phyloP scores from a whole-genome alignment of 495 filamentous ascomycete genomes.

The Hyaloscypha bicolor region DNA sequence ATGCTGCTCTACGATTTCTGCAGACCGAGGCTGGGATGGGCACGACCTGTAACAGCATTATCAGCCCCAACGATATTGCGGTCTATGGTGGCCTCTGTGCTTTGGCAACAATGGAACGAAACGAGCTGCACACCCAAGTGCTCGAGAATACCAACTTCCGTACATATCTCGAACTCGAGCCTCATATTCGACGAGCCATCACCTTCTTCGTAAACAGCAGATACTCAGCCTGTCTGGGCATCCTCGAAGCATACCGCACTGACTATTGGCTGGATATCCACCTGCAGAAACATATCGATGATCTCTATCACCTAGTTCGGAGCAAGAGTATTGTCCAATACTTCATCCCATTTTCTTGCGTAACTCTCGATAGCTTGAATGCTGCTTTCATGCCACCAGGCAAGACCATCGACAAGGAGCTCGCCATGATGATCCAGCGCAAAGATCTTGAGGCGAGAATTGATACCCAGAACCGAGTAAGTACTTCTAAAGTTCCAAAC shows the following conservation, averaged over 20 bases:
- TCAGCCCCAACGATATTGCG: constrained; percentile 85
- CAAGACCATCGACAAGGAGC: constrained; percentile 71
- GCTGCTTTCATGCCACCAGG: constrained; percentile 60
- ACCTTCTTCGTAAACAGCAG: constrained; percentile 84
- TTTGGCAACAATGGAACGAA: constrained; percentile 84
- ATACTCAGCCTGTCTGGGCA: constrained; percentile 79
- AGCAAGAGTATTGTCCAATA: constrained; percentile 93
- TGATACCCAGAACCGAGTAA: constrained; percentile 76
- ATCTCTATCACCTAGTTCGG: constrained; percentile 72
- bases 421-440: constrained; percentile 72
- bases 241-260: constrained; percentile 75
- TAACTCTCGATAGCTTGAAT: constrained; percentile 70
- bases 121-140: constrained; percentile 70
- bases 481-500: constrained; percentile 6
- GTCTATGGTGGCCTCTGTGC: constrained; percentile 90
- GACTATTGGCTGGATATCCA: constrained; percentile 93
- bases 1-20: constrained; percentile 77
- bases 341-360: constrained; percentile 76
- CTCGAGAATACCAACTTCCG: constrained; percentile 82
- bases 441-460: constrained; percentile 78
- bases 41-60: constrained; percentile 67
- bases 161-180: constrained; percentile 87
- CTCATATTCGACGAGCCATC: constrained; percentile 90
- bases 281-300: constrained; percentile 72
- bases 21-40: constrained; percentile 50